Evolutionary conservation across 305 asterid species (phyloP), one percentile per base, ranked within the genome.

Genomic region (Solanum hybrid): DNA sequence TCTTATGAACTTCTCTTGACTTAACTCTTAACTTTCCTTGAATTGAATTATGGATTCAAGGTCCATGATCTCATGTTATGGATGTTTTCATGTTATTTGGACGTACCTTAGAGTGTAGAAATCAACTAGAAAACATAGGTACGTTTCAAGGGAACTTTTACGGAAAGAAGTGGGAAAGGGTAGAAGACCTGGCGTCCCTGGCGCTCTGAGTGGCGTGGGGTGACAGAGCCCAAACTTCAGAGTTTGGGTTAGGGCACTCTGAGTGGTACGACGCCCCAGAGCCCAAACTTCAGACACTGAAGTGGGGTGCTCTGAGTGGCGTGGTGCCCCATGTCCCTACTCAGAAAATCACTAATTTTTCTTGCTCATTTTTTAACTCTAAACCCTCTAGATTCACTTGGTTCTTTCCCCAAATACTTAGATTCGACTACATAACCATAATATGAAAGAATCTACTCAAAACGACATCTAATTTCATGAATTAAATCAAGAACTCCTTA

Each of bases 181-280:
- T 40, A 46, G 20, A 16, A 14, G 64, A 2, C 7, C 7, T 46
- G 8, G 64, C 3, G 3, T 14, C 64, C 64, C 60, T 13, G 7
- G 60, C 20, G 20, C 7, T 42, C 20, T 42, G 0, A 42, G 60
- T 12, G 60, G 60, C 7, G 60, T 0, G 0, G 60, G 60, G 7
- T 13, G 1, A 5, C 8, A 46, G 1, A 46, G 22, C 22, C 20
- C 7, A 14, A 46, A 0, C 3, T 5, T 14, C 64, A 46, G 7
- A 14, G 51, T 40, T 12, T 40, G 16, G 51, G 51, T 40, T 40
- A 0, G 3, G 64, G 6, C 3, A 5, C 22, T 14, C 0, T 14
- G 0, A 46, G 64, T 14, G 64, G 64, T 0, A 5, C 64, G 3
- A 0, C 0, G 7, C 7, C 7, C 22, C 1, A 14, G 22, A 46